phyloP scores from a whole-genome alignment of 768 basidiomycete species.

The Lentinula aciculospora region DNA sequence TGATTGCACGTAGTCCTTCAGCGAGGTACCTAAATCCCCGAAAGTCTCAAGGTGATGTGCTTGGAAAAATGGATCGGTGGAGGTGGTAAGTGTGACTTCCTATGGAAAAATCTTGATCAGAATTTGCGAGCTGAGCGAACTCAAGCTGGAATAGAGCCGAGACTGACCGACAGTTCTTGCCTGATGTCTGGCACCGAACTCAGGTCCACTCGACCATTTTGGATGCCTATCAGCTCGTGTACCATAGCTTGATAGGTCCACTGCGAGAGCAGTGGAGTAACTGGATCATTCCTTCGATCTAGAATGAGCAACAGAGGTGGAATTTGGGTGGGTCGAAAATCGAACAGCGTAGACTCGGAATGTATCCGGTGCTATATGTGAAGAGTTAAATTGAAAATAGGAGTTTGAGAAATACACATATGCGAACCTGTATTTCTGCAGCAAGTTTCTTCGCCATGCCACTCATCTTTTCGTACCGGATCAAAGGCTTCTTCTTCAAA shows the following conservation, averaged over 20 bases:
- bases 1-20: slow-evolving; percentile 90
- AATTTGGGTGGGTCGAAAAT: slow-evolving; percentile 86
- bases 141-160: slow-evolving; percentile 18
- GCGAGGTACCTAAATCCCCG: slow-evolving; percentile 88
- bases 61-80: slow-evolving; percentile 93
- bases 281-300: slow-evolving; percentile 94
- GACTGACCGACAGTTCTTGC: slow-evolving; percentile 82
- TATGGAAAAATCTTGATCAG: slow-evolving; percentile 21
- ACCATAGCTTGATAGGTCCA: slow-evolving; percentile 99
- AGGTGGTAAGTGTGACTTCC: slow-evolving; percentile 92
- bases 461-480: slow-evolving; percentile 93
- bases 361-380: slow-evolving; percentile 66
- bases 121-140: slow-evolving; percentile 6
- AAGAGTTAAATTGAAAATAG: background rate
- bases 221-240: slow-evolving; percentile 89
- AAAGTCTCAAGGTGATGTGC: slow-evolving; percentile 89
- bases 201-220: slow-evolving; percentile 89
- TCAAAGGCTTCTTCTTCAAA: slow-evolving; percentile 91
- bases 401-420: background rate
- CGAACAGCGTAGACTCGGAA: slow-evolving; percentile 78
- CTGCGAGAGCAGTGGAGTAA: slow-evolving; percentile 92
- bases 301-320: slow-evolving; percentile 87
- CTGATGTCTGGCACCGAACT: slow-evolving; percentile 78
- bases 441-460: slow-evolving; percentile 88
- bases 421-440: slow-evolving; percentile 69